Conservation (phyloP, 345 rosid species). For the Eucalyptus regnans region DNA sequence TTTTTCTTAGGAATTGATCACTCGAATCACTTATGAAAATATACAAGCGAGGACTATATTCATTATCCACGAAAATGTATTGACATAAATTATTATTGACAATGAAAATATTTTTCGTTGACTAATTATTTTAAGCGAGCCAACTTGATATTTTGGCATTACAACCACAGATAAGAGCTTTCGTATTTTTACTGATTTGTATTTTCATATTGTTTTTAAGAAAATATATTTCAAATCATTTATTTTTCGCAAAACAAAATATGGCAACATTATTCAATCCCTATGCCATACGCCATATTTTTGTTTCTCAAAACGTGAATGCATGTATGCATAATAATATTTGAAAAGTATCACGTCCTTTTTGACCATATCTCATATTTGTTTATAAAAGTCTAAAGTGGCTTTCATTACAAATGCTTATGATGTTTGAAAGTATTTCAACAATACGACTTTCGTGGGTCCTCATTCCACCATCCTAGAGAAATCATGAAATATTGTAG, state of each 20-base stretch:
- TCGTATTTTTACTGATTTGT: too few relatives aligned
- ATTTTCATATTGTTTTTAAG: not conserved
- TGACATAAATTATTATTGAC: fast-evolving
- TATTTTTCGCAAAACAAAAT: not conserved
- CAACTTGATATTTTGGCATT: too few relatives aligned
- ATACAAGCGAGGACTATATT: fast-evolving
- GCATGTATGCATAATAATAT: not conserved
- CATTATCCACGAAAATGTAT: fast-evolving
- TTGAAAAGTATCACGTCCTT: not conserved
- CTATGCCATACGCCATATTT: not conserved
- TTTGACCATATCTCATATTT: not conserved
- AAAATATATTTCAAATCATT: not conserved
- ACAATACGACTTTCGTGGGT: not conserved
- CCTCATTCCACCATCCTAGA: not conserved
- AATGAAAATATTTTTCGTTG: fast-evolving
- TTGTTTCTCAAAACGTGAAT: not conserved
- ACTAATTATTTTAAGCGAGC: not conserved
- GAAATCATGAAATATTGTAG: not conserved
- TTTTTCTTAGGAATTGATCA: not conserved
- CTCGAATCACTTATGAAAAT: fast-evolving
- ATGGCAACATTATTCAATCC: not conserved
- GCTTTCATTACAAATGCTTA: not conserved
- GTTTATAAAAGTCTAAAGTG: not conserved
- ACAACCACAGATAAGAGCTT: too few relatives aligned
- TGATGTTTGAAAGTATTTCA: not conserved